Percentiles rank a stretch among this genome's conserved stretches.
These are phyloP conservation scores for Anethum foeniculum DNA, from an alignment of 140 eudicot genomes.

Conservation along the genomic window DNA sequence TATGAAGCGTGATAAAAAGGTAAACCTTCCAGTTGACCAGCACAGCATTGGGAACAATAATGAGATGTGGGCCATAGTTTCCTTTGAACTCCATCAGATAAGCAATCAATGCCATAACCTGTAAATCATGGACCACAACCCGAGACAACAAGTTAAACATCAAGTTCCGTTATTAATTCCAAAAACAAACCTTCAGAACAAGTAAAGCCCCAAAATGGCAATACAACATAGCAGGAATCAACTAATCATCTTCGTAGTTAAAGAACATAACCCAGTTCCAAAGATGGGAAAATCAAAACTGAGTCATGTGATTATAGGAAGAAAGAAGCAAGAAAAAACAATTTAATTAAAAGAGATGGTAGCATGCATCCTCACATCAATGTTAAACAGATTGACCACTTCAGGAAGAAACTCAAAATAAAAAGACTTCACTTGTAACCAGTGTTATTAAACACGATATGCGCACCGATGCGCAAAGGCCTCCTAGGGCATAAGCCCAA, in stretches of 20 bases:
- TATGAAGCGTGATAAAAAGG: not conserved
- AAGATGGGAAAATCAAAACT: not conserved
- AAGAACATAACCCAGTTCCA: not conserved
- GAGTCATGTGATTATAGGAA: not conserved
- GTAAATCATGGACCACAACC: constrained; percentile 14
- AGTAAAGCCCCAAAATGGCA: not conserved
- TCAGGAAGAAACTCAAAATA: not conserved
- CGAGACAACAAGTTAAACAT: constrained; percentile 2
- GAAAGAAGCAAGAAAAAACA: not conserved
- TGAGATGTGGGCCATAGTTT: constrained; percentile 98
- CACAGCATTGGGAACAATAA: constrained; percentile 98
- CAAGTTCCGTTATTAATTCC: not conserved
- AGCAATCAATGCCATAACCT: constrained; percentile 99
- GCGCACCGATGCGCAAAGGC: too few relatives aligned
- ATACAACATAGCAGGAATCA: not conserved
- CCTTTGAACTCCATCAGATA: constrained; percentile 97
- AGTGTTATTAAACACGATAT: too few relatives aligned
- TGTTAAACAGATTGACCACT: not conserved
- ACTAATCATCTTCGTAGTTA: not conserved
- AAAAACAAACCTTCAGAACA: not conserved
- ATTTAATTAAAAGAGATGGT: not conserved
- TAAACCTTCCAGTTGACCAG: constrained; percentile 97
- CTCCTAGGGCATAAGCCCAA: too few relatives aligned
- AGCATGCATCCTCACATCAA: not conserved
- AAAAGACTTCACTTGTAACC: not conserved